Base-by-base conservation (phyloP, 352 stramenopile genomes). In the Phytophthora pisi region DNA sequence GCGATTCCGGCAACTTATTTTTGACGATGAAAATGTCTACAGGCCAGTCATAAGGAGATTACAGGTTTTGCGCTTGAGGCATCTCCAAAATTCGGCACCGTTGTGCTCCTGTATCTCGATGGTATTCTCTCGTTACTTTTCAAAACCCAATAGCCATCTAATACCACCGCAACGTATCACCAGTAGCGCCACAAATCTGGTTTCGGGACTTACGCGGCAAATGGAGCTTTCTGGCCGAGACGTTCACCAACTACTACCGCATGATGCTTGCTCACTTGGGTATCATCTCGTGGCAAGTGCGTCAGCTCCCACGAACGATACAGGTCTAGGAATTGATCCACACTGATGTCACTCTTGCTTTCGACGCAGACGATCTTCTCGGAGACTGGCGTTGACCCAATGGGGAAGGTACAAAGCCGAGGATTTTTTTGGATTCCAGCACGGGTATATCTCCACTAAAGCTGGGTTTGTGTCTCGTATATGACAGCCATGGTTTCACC, bases 221-320 rank as follows among this genome's bases (percentile, higher is more conserved):
- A 16, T 92, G 86, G 86, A 86, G 82, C 56, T 94, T 92, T 50
- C 73, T 94, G 15, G 82, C 86, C 0, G 61, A 83, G 40, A 82
- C 64, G 11, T 94, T 94, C 53, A 79, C 70, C 23, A 81, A 91
- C 38, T 94, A 94, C 66, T 94, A 94, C 64, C 84, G 86, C 52
- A 86, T 92, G 79, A 92, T 92, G 79, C 78, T 94, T 42, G 74
- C 75, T 36, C 86, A 94, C 43, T 61, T 94, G 20, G 84, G 86
- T 4, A 84, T 94, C 60, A 82, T 92, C 18, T 82, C 77, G 46
- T 94, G 86, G 86, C 86, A 91, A 75, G 81, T 89, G 67, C 9
- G 31, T 13, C 9, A 61, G 38, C 31, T 28, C 8, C 38, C 23
- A 20, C 6, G 23, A 45, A 43, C 26, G 20, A 20, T 18, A 20